Evolutionary conservation across 2,329 filamentous ascomycete species (phyloP).

Genomic region (Colletotrichum liaoningense): DNA sequence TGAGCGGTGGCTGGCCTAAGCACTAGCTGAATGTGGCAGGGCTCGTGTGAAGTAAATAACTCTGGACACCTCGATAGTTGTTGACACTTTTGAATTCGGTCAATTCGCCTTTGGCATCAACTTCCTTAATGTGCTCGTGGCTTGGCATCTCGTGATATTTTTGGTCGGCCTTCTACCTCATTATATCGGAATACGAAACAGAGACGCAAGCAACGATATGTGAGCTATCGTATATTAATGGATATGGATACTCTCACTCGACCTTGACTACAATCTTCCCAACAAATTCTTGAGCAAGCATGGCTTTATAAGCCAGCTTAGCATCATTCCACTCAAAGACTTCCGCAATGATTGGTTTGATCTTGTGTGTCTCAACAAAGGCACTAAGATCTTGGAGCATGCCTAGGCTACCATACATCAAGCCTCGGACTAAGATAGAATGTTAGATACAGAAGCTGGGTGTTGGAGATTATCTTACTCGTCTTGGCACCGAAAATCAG

Average conservation of each 20-base stretch:
- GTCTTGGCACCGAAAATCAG: not conserved
- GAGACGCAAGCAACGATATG: too few species aligned
- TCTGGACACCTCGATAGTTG: not conserved
- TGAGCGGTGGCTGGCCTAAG: not conserved
- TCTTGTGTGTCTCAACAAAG: not conserved
- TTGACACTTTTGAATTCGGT: not conserved
- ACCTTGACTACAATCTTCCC: not conserved
- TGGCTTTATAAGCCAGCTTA: not conserved
- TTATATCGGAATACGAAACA: too few species aligned
- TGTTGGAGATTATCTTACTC: not conserved
- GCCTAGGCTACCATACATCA: not conserved
- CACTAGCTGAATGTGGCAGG: not conserved
- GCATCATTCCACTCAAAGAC: not conserved
- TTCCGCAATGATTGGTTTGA: not conserved
- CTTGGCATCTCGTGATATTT: rapidly evolving
- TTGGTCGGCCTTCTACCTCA: too few species aligned
- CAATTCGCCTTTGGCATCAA: too few species aligned
- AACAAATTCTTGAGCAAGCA: not conserved
- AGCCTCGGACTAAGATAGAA: not conserved
- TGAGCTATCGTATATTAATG: too few species aligned
- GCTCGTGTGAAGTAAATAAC: not conserved
- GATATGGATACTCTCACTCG: not conserved
- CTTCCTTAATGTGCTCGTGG: too few species aligned
- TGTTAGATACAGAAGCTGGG: not conserved
- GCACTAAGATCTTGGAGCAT: not conserved